phyloP scores from a whole-genome alignment of 306 rosid species.

The Pyrus communis region DNA sequence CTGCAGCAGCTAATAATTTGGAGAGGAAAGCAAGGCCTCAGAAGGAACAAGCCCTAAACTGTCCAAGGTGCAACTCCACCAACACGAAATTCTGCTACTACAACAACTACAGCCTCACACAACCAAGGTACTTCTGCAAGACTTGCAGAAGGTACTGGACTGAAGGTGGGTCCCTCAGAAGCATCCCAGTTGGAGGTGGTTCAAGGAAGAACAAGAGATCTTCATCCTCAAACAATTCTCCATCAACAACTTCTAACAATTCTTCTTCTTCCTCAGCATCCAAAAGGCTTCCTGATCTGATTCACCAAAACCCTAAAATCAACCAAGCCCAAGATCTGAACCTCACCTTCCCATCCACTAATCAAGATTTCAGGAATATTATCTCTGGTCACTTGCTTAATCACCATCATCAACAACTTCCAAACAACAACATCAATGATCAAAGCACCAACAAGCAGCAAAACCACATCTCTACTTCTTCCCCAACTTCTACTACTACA shows the following conservation, averaged over 20 bases:
- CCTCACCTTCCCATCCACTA: constrained; percentile 29
- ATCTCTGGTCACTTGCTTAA: constrained; percentile 22
- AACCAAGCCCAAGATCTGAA: constrained; percentile 54
- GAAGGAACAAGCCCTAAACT: constrained; percentile 57
- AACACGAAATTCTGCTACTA: constrained; percentile 87
- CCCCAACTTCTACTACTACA: constrained; percentile 1
- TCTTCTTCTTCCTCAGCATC: constrained; percentile 6
- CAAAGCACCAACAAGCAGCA: constrained; percentile 6
- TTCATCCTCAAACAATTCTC: constrained; percentile 16
- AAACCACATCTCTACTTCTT: constrained; percentile 12
- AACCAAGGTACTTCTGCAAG: constrained; percentile 83
- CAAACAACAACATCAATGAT: constrained; percentile 7
- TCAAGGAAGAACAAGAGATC: constrained; percentile 73
- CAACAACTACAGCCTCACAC: constrained; percentile 83
- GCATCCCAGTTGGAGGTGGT: constrained; percentile 86
- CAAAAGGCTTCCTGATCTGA: constrained; percentile 39
- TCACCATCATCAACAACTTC: constrained; percentile 16
- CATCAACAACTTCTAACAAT: constrained; percentile 3
- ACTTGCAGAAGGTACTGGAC: constrained; percentile 92
- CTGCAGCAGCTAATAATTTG: background rate
- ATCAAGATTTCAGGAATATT: constrained; percentile 18
- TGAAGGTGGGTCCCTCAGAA: constrained; percentile 76
- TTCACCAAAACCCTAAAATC: constrained; percentile 33
- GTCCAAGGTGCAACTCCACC: constrained; percentile 76
- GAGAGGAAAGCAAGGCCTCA: constrained; percentile 51